Evolutionary conservation across 768 basidiomycete species (phyloP).

Genomic region (Coprinopsis marcescibilis): DNA sequence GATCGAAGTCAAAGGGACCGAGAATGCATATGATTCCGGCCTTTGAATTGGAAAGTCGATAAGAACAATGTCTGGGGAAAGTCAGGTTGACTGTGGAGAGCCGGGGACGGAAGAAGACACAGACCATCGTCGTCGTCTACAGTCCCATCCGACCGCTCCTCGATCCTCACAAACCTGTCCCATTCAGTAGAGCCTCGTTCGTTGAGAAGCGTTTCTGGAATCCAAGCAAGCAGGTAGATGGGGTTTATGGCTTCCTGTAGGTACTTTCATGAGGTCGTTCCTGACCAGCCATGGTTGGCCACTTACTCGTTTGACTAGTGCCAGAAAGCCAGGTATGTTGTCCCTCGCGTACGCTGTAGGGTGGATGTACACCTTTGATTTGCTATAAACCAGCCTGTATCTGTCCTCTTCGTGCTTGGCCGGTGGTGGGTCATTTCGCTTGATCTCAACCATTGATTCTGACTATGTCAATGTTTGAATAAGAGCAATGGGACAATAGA

Average conservation of each 20-base stretch:
- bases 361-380: constrained; percentile 93
- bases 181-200: constrained; percentile 81
- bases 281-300: constrained; percentile 9
- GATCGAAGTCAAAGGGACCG: constrained; percentile 84
- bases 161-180: constrained; percentile 85
- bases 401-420: constrained; percentile 48
- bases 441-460: constrained; percentile 76
- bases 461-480: constrained; percentile 24
- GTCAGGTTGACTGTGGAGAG: constrained; percentile 6
- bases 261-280: not conserved
- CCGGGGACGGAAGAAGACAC: constrained; percentile 17
- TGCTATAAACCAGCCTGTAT: constrained; percentile 78
- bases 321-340: constrained; percentile 91
- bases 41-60: constrained; percentile 79
- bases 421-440: constrained; percentile 30
- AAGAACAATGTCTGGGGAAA: constrained; percentile 63
- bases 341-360: constrained; percentile 89
- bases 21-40: constrained; percentile 92
- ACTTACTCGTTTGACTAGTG: constrained; percentile 83
- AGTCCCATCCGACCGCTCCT: constrained; percentile 51
- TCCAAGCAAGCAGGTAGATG: constrained; percentile 84
- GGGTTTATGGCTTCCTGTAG: constrained; percentile 68
- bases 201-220: constrained; percentile 79
- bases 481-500: not conserved
- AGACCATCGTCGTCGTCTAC: constrained; percentile 73